Evolutionary conservation across 129 eudicot species (phyloP), one percentile per base, ranked within the genome.

Genomic region (Smallanthus sonchifolius): DNA sequence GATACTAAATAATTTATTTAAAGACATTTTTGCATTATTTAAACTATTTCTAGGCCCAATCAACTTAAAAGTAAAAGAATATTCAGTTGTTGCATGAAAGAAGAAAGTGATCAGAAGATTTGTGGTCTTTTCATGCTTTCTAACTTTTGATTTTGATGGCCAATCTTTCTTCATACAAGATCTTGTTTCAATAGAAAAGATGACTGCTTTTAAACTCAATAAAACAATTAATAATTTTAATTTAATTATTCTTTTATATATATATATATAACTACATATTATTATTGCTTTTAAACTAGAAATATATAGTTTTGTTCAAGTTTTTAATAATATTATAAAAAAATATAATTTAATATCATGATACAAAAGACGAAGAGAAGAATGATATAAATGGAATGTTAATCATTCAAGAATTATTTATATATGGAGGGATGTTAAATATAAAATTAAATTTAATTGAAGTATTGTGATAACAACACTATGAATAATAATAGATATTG

Each of bases 91-190:
- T 75, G 77, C 84, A 81, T 62, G 81, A 72, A 75, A 63, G 81
- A 81, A 54, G 77, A 72, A 71, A 72, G 83, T 72, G 51, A 72
- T 69, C 36, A 75, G 84, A 81, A 81, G 84, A 65, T 75, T 76
- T 76, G 63, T 70, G 75, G 77, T 63, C 80, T 70, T 64, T 77
- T 75, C 81, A 67, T 76, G 44, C 73, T 69, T 81, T 75, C 40
- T 57, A 71, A 52, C 73, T 81, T 81, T 65, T 62, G 64, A 76
- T 81, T 75, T 75, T 81, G 84, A 75, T 81, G 81, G 78, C 84
- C 81, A 76, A 75, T 76, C 72, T 81, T 81, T 81, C 57, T 81
- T 81, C 84, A 75, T 47, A 81, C 72, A 48, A 81, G 77, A 81
- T 81, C 69, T 81, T 75, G 77, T 43, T 65, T 63, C 51, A 49